Evolutionary conservation across 208 protist genomes (phyloP).

Genomic region (Acanthamoeba castellanii): DNA sequence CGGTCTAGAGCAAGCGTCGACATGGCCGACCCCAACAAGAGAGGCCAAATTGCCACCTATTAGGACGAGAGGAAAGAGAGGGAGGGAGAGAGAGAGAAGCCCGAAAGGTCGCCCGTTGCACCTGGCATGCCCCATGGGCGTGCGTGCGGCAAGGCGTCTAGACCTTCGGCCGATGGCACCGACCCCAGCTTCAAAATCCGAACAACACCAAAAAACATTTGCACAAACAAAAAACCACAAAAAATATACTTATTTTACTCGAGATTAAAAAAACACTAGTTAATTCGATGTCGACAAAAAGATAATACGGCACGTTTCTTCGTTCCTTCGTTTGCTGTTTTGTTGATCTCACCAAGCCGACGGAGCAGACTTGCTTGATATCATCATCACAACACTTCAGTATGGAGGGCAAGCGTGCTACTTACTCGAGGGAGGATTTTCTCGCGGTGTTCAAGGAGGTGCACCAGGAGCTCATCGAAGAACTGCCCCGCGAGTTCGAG

Average conservation of each 20-base stretch:
- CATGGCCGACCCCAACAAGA: too few species aligned
- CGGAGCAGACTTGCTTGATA: too few species aligned
- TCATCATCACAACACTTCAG: too few species aligned
- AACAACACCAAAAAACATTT: not conserved
- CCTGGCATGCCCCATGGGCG: not conserved
- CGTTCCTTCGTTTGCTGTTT: not conserved
- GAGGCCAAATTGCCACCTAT: too few species aligned
- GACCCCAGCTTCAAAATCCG: too few species aligned
- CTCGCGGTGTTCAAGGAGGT: constrained; percentile 1
- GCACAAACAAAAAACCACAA: not conserved
- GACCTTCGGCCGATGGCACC: too few species aligned
- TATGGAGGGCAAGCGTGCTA: not conserved
- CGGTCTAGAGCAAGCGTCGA: too few species aligned
- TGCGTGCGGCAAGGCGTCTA: too few species aligned
- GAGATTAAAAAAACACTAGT: too few species aligned
- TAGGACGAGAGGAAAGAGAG: not conserved
- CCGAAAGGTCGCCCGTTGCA: not conserved
- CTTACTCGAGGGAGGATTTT: not conserved
- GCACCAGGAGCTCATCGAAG: not conserved
- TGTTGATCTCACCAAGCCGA: not conserved
- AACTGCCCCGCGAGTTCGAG: constrained; percentile 23
- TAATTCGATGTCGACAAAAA: too few species aligned
- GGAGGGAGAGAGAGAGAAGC: not conserved
- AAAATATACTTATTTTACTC: not conserved
- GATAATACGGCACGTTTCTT: not conserved